Evolutionary conservation across 129 eudicot species (phyloP), one percentile per base, ranked within the genome.

Genomic region (Logfia minima): DNA sequence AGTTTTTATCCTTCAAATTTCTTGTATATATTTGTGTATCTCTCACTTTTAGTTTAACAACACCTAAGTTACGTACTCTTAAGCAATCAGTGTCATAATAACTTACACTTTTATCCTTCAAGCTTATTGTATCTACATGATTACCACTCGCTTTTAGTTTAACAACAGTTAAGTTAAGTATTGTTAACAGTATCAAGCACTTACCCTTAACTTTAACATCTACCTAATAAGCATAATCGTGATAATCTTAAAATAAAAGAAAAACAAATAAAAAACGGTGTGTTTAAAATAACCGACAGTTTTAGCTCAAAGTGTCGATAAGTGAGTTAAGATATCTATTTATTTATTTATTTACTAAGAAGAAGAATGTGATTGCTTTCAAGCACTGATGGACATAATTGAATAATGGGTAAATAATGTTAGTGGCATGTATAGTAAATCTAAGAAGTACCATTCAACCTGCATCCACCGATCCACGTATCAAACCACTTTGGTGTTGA

Each of bases 381-480:
- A 19, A 53, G 71, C 65, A 35, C 26, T 77, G 23, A 24, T 65
- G 60, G 70, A 68, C 69, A 26, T 59, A 51, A 53, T 45, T 75
- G 29, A 55, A 74, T 74, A 74, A 75, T 80, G 45, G 66, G 76
- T 81, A 75, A 58, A 81, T 45, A 32, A 60, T 59, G 76, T 61
- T 68, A 81, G 80, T 75, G 80, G 76, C 39, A 72, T 55, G 16
- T 39, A 75, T 80, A 75, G 71, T 75, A 75, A 68, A 39, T 43
- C 59, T 11, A 74, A 21, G 23, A 72, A 53, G 59, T 69, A 60
- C 71, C 58, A 43, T 70, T 41, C 24, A 59, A 34, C 64, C 56
- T 14, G 34, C 72, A 39, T 75, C 78, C 78, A 75, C 78, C 70
- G 61, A 75, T 61, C 39, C 78, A 75, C 78, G 78, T 75, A 75